Evolutionary conservation across 2,329 filamentous ascomycete species (phyloP).

Genomic region (Oidium heveae): DNA sequence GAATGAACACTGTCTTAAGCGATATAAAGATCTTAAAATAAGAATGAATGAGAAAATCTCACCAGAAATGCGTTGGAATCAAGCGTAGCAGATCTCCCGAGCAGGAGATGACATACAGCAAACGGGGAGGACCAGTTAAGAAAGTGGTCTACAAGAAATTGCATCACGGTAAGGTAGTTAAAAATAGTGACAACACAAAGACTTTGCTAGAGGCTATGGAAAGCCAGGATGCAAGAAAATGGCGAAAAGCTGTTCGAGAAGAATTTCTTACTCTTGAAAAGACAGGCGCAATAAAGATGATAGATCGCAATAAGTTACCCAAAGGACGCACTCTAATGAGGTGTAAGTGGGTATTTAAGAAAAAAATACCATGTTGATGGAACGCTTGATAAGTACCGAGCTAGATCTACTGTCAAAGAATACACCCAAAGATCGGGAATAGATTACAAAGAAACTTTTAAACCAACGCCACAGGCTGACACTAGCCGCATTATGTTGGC

Average conservation of each 20-base stretch:
- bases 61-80: conserved; percentile 1
- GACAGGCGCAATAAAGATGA: neutral
- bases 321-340: neutral
- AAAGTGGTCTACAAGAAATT: neutral
- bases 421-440: neutral
- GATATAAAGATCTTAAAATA: neutral
- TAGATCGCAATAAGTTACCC: neutral
- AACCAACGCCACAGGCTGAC: too few species aligned
- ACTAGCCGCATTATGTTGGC: too few species aligned
- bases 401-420: neutral
- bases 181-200: neutral
- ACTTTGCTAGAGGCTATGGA: neutral
- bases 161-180: neutral
- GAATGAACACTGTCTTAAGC: neutral
- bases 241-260: neutral
- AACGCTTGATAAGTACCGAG: neutral
- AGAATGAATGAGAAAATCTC: neutral
- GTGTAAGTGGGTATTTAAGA: neutral
- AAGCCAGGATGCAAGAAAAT: neutral
- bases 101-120: neutral
- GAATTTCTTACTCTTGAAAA: neutral
- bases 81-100: too few species aligned
- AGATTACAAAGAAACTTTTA: neutral
- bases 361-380: neutral
- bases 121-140: neutral